These are phyloP conservation scores for Pterulicium gracile DNA, from an alignment of 1,284 basidiomycete species.

Conservation along the genomic window DNA sequence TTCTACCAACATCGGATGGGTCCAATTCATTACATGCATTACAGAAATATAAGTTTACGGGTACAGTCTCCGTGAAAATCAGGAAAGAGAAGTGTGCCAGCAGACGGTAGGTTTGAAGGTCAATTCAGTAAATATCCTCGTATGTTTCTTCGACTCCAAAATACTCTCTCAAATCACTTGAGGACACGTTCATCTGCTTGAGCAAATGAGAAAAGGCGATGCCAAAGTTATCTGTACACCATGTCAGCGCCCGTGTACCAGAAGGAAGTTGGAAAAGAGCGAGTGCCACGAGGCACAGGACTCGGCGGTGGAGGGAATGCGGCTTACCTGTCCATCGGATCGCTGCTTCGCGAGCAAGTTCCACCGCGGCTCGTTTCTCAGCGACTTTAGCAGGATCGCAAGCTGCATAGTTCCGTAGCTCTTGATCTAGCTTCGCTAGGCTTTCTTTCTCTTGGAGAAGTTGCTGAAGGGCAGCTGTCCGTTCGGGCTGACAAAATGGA, in stretches of 20 bases:
- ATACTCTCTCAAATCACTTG: constrained; percentile 50
- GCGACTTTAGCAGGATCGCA: constrained; percentile 77
- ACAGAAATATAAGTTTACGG: too few relatives aligned
- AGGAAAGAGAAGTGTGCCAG: too few relatives aligned
- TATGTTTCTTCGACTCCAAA: constrained; percentile 62
- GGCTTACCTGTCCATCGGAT: constrained; percentile 76
- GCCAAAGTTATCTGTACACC: constrained; percentile 45
- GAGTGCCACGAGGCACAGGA: too few relatives aligned
- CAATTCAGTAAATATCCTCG: constrained; percentile 51
- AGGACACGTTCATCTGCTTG: constrained; percentile 44
- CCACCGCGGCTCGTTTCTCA: constrained; percentile 57
- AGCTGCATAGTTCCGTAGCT: constrained; percentile 68
- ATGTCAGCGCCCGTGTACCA: not conserved
- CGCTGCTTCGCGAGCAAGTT: constrained; percentile 70
- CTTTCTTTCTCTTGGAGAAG: constrained; percentile 42
- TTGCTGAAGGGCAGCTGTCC: constrained; percentile 36
- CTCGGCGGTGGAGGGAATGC: not conserved
- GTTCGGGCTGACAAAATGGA: constrained; percentile 34
- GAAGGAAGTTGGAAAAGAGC: constrained; percentile 3
- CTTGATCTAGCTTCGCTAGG: constrained; percentile 47
- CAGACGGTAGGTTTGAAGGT: too few relatives aligned
- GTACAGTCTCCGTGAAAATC: too few relatives aligned
- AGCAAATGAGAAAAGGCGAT: constrained; percentile 55
- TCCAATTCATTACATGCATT: too few relatives aligned
- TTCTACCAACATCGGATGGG: too few relatives aligned